A percentile compares a stretch with the other conserved stretches of the same genome.
Conservation (phyloP, 768 basidiomycete species). For the Leccinum arenicola region DNA sequence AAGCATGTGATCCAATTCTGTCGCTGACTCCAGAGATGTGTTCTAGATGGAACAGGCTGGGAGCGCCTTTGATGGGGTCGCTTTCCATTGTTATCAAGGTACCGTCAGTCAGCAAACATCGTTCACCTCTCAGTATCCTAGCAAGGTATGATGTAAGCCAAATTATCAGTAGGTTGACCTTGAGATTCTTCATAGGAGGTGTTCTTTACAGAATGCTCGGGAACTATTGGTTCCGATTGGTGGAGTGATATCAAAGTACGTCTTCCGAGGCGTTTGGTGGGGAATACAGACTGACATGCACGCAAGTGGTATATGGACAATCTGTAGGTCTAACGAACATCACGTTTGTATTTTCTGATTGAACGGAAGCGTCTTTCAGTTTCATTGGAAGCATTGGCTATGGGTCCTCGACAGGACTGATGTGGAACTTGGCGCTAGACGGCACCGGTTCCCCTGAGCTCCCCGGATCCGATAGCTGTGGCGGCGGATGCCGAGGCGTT, state of each 20-base stretch:
- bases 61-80: slow-evolving; percentile 57
- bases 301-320: slow-evolving; percentile 68
- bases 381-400: slow-evolving; percentile 40
- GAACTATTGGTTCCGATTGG: slow-evolving; percentile 68
- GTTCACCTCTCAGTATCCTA: slow-evolving; percentile 55
- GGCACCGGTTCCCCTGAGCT: slow-evolving; percentile 60
- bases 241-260: slow-evolving; percentile 75
- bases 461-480: slow-evolving; percentile 63
- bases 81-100: slow-evolving; percentile 74
- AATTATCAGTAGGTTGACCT: neutral
- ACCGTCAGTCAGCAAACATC: slow-evolving; percentile 48
- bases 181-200: slow-evolving; percentile 31
- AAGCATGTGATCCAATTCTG: neutral
- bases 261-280: neutral
- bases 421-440: slow-evolving; percentile 77
- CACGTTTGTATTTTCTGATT: slow-evolving; percentile 26
- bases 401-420: slow-evolving; percentile 45
- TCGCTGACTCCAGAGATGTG: neutral
- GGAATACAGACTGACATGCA: slow-evolving; percentile 10
- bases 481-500: slow-evolving; percentile 62
- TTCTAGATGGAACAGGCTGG: slow-evolving; percentile 53
- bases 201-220: slow-evolving; percentile 61
- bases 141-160: slow-evolving; percentile 36
- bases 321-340: slow-evolving; percentile 38
- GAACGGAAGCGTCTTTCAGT: slow-evolving; percentile 12